Conservation (phyloP, 306 rosid genomes). For the Quercus parvula region DNA sequence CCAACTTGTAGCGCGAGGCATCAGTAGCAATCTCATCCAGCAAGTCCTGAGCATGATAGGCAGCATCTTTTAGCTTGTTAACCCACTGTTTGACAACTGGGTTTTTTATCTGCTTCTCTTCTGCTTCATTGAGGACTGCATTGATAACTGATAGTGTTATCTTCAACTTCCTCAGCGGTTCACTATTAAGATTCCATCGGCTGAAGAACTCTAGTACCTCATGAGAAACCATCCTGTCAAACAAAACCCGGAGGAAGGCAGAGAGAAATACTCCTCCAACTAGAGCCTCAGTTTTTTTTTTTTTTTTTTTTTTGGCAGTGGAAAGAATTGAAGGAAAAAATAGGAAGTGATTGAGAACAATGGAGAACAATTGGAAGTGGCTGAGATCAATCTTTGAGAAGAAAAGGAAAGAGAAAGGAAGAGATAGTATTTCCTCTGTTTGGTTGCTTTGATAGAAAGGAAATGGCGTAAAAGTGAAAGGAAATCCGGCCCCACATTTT, state of each 20-base stretch:
- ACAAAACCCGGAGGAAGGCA: slow-evolving; percentile 10
- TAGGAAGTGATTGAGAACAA: too few species aligned
- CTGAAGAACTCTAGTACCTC: slow-evolving; percentile 6
- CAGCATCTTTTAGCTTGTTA: slow-evolving; percentile 22
- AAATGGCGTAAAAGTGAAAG: too few species aligned
- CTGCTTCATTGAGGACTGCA: slow-evolving; percentile 31
- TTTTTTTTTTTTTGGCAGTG: too few species aligned
- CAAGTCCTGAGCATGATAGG: slow-evolving; percentile 14
- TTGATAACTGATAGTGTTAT: neutral
- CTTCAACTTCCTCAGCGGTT: slow-evolving; percentile 1
- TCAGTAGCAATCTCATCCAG: slow-evolving; percentile 34
- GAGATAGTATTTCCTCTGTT: too few species aligned
- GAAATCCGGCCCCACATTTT: too few species aligned
- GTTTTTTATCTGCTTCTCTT: slow-evolving; percentile 21
- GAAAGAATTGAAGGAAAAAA: too few species aligned
- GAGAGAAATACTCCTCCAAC: slow-evolving; percentile 27
- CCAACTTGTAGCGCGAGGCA: rapidly evolving
- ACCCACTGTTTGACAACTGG: slow-evolving; percentile 23
- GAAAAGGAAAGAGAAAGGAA: too few species aligned
- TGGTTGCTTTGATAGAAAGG: too few species aligned
- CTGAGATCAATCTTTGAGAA: too few species aligned
- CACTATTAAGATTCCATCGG: neutral
- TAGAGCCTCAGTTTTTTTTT: neutral
- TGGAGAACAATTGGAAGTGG: too few species aligned
- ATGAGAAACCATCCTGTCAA: slow-evolving; percentile 15